Base-by-base conservation (phyloP, 306 rosid genomes). In the Neltuma alba region DNA sequence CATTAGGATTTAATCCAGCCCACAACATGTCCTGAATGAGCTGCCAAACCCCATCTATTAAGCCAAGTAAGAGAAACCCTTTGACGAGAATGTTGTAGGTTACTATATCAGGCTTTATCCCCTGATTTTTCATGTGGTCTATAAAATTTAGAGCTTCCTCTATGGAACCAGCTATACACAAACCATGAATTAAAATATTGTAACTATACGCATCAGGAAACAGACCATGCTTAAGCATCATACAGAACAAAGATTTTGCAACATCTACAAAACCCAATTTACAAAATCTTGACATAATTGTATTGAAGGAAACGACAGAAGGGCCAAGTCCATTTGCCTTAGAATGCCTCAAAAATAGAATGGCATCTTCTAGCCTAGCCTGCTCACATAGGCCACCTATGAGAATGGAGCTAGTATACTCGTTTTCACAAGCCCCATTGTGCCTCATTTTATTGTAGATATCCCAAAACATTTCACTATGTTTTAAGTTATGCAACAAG, bases 101-200 rank as follows among this genome's bases (percentile, higher is more conserved):
- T 68, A 68, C 73, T 12, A 41, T 68, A 41, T 68, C 54, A 4
- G 73, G 73, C 54, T 68, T 68, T 41, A 68, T 6, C 54, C 73
- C 54, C 18, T 68, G 54, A 6, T 14, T 41, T 41, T 41, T 25
- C 73, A 68, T 68, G 54, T 68, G 36, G 54, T 68, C 73, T 23
- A 47, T 11, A 13, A 41, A 40, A 41, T 68, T 25, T 68, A 68
- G 36, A 41, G 73, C 73, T 68, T 68, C 73, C 52, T 68, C 73
- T 13, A 68, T 68, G 36, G 36, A 68, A 68, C 73, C 73, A 68
- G 54, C 73, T 68, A 68, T 23, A 68, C 73, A 68, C 52, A 68
- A 68, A 40, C 54, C 73, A 41, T 68, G 73, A 68, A 41, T 68
- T 68, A 68, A 30, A 41, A 68, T 68, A 68, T 68, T 68, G 6